Base-by-base conservation (phyloP, 1,284 basidiomycete genomes). In the Ustilago crameri region DNA sequence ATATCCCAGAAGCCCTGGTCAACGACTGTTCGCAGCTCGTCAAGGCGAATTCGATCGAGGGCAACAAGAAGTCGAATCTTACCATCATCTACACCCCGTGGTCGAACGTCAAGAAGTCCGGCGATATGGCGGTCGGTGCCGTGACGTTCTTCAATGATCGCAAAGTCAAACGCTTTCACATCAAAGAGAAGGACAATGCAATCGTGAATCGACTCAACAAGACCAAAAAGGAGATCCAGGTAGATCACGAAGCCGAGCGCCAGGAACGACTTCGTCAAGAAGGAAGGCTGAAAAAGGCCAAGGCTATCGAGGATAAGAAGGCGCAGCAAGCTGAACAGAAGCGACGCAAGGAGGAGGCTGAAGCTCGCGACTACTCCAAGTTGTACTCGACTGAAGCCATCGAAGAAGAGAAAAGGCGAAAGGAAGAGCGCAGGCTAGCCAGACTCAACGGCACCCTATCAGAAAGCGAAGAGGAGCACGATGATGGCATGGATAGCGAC, bases 41-140 rank as follows among this genome's bases (percentile, higher is more conserved):
- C 42, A 98, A 98, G 84, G 95, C 95, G 0, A 98, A 98, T 79
- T 95, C 92, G 3, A 98, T 98, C 55, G 93, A 97, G 38, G 93
- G 91, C 2, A 97, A 98, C 86, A 97, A 97, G 85, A 95, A 94
- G 84, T 92, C 95, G 74, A 91, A 95, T 81, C 80, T 97, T 26
- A 93, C 92, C 14, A 88, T 98, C 77, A 97, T 98, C 64, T 98
- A 95, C 83, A 97, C 95, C 0, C 95, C 93, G 0, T 75, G 73
- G 75, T 47, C 62, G 47, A 82, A 82, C 27, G 54, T 82, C 34
- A 82, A 79, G 61, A 81, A 79, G 56, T 72, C 62, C 1, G 79
- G 79, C 17, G 76, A 81, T 50, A 70, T 82, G 75, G 93, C 93
- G 0, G 90, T 95, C 2, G 95, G 96, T 0, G 91, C 95, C 78